Base-by-base conservation (phyloP, 2,329 filamentous ascomycete species). In the Cladobotryum protrusum region DNA sequence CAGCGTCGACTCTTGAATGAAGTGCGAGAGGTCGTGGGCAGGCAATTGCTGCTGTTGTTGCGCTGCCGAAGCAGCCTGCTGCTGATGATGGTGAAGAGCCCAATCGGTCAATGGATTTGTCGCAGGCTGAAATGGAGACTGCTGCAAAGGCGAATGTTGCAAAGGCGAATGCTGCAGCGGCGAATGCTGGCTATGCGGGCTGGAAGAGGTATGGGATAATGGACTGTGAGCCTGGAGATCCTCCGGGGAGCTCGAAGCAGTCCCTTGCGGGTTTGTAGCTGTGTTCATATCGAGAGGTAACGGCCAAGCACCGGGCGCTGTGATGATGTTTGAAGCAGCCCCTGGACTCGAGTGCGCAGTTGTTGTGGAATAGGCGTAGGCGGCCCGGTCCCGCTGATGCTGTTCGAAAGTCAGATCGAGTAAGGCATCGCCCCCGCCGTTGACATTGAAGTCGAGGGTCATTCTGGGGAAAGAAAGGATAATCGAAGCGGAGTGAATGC, bases 381-480 rank as follows among this genome's bases (percentile, higher is more conserved):
- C 72, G 67, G 72, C 73, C 56, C 76, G 73, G 62, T 79, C 79
- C 63, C 75, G 75, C 58, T 79, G 73, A 68, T 76, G 74, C 61
- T 75, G 75, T 65, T 83, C 77, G 69, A 76, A 83, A 59, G 70
- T 75, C 63, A 83, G 72, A 63, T 83, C 80, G 63, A 84, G 64
- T 63, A 84, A 74, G 64, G 73, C 77, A 67, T 83, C 79, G 67
- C 74, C 75, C 63, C 68, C 66, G 68, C 73, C 74, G 64, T 72
- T 72, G 65, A 71, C 63, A 68, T 77, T 77, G 72, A 79, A 84
- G 64, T 83, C 77, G 72, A 78, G 76, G 69, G 75, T 77, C 81
- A 74, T 72, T 63, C 64, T 72, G 66, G 50, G 58, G 59, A 63
- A 61, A 60, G 62, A 59, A 59, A 61, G 57, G 61, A 58, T 56